Percentiles rank a stretch among this genome's conserved stretches.
These are phyloP conservation scores for Scheffersomyces insectosa DNA, from an alignment of 1,139 yeast species.

Conservation along the genomic window DNA sequence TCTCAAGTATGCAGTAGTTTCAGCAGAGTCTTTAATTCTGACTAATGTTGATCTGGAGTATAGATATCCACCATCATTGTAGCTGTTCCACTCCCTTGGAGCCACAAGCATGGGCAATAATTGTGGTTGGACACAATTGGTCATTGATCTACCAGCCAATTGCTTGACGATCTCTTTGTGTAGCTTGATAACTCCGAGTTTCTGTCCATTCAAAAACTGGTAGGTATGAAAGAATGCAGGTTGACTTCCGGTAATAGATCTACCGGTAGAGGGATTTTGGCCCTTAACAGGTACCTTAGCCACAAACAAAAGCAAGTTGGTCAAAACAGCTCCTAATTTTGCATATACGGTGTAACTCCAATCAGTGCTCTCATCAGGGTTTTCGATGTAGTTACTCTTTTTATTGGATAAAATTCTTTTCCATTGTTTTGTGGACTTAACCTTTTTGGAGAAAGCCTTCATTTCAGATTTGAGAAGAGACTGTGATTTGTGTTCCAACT, in stretches of 20 bases:
- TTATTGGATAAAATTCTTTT: conserved; percentile 38
- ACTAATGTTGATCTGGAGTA: conserved; percentile 64
- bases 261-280: conserved; percentile 74
- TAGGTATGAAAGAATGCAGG: conserved; percentile 93
- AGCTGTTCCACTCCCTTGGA: conserved; percentile 84
- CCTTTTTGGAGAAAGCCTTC: conserved; percentile 40
- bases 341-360: conserved; percentile 64
- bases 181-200: conserved; percentile 77
- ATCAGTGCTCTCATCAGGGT: conserved; percentile 30
- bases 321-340: conserved; percentile 78
- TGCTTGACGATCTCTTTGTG: conserved; percentile 69
- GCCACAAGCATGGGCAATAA: conserved; percentile 88
- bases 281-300: conserved; percentile 81
- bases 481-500: conserved; percentile 77
- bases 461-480: conserved; percentile 59
- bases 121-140: conserved; percentile 81
- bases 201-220: conserved; percentile 76
- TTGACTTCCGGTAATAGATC: conserved; percentile 63
- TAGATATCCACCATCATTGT: conserved; percentile 82
- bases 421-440: conserved; percentile 39
- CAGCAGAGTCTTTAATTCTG: conserved; percentile 84
- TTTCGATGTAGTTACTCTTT: conserved; percentile 29
- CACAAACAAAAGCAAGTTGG: conserved; percentile 73
- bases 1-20: conserved; percentile 81
- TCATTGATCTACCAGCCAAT: conserved; percentile 66